A percentile compares a stretch with the other conserved stretches of the same genome.
Conservation (phyloP, 1,284 basidiomycete genomes). For the Erythrobasidium hasegawianum region DNA sequence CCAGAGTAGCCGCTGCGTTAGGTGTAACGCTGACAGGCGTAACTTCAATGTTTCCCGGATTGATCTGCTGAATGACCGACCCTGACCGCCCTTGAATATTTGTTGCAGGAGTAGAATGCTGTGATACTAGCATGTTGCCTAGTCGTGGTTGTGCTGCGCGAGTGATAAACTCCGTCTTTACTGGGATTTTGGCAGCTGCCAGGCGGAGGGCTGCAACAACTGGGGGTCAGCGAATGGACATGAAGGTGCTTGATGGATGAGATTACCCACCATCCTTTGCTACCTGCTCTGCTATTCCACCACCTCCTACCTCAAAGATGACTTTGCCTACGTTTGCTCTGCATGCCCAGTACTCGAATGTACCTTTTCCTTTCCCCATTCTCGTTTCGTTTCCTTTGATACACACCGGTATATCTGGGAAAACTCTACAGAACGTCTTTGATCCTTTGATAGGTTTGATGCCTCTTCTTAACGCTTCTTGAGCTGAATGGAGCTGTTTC, state of each 20-base stretch:
- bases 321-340: conserved; percentile 89
- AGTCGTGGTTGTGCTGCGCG: conserved; percentile 68
- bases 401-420: conserved; percentile 95
- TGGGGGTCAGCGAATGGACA: conserved; percentile 17
- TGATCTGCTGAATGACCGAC: too few species aligned
- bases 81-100: too few species aligned
- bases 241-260: background rate
- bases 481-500: conserved; percentile 81
- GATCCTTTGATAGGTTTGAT: conserved; percentile 86
- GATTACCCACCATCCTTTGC: conserved; percentile 75
- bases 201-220: conserved; percentile 70
- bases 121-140: conserved; percentile 54
- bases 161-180: conserved; percentile 82
- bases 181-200: conserved; percentile 84
- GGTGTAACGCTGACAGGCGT: too few species aligned
- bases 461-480: conserved; percentile 85
- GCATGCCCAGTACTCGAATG: conserved; percentile 96
- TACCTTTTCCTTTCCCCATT: conserved; percentile 99
- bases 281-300: conserved; percentile 83
- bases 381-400: conserved; percentile 98
- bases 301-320: conserved; percentile 89
- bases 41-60: too few species aligned
- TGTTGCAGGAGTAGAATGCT: conserved; percentile 5
- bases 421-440: conserved; percentile 69
- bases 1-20: too few species aligned